These are phyloP conservation scores for Komagataea norvegica DNA, from an alignment of 1,139 yeast species.

Conservation along the genomic window DNA sequence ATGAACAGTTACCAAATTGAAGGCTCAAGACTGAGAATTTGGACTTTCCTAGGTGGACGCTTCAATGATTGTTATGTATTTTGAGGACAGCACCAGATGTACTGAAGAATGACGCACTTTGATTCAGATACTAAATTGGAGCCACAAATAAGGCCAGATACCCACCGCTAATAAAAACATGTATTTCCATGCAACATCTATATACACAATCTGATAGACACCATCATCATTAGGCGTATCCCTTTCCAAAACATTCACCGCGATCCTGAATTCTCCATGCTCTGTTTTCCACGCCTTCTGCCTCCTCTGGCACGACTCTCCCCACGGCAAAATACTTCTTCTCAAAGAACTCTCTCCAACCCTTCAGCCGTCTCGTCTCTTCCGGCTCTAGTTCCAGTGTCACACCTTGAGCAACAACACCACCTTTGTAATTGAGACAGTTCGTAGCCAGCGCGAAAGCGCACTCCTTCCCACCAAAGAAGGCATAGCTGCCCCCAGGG, in stretches of 20 bases:
- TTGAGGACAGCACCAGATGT: too few species aligned
- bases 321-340: conserved; percentile 25
- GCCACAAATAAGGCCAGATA: too few species aligned
- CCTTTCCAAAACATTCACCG: conserved; percentile 5
- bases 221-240: background rate
- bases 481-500: conserved; percentile 56
- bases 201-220: too few species aligned
- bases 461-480: conserved; percentile 64
- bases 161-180: too few species aligned
- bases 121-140: too few species aligned
- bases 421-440: conserved; percentile 64
- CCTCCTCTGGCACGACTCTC: conserved; percentile 5
- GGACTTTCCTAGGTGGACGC: too few species aligned
- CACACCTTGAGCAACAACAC: conserved; percentile 40
- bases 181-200: too few species aligned
- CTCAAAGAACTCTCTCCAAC: conserved; percentile 26
- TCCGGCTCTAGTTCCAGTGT: conserved; percentile 46
- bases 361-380: conserved; percentile 26
- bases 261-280: conserved; percentile 1
- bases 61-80: too few species aligned
- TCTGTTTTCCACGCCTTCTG: background rate
- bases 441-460: conserved; percentile 78
- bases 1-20: too few species aligned
- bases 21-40: too few species aligned
- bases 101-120: too few species aligned